Evolutionary conservation across 2,329 filamentous ascomycete species (phyloP).

Genomic region (Diaporthe batatas): DNA sequence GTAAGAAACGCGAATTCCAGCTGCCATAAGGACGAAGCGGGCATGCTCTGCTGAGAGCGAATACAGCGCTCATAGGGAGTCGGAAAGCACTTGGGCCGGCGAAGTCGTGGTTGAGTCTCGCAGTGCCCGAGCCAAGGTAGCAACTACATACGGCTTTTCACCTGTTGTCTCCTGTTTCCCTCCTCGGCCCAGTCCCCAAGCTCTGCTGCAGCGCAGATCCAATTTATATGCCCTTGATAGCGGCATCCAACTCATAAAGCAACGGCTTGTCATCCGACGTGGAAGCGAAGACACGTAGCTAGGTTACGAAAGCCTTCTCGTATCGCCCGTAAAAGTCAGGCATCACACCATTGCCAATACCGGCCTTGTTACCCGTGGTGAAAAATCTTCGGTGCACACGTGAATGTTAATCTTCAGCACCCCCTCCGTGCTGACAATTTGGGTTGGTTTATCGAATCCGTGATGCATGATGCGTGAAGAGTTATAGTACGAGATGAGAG

Average conservation of each 20-base stretch:
- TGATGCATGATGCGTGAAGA: constrained; percentile 75
- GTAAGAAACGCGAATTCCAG: no score
- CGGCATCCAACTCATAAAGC: constrained; percentile 25
- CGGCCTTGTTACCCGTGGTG: neutral
- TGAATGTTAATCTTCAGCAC: constrained; percentile 73
- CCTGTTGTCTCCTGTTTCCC: neutral
- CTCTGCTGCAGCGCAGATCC: constrained; percentile 29
- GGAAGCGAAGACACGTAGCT: constrained; percentile 39
- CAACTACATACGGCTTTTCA: neutral
- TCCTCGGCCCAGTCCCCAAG: neutral
- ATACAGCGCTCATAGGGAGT: neutral
- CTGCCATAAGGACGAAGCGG: no score
- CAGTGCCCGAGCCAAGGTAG: neutral
- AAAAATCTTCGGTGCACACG: constrained; percentile 52
- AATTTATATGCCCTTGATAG: constrained; percentile 35
- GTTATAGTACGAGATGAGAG: constrained; percentile 75
- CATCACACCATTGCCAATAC: constrained; percentile 24
- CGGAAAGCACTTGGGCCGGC: neutral
- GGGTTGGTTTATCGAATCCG: constrained; percentile 75
- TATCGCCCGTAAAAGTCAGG: constrained; percentile 36
- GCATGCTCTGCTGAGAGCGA: neutral
- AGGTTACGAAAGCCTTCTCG: constrained; percentile 33
- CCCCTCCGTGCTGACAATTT: constrained; percentile 76
- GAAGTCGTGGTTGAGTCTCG: neutral
- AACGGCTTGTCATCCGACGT: no score